Evolutionary conservation across 202 grass and related monocot genomes (phyloP), one percentile per base, ranked within the genome.

Genomic region (Bolboschoenoplectus hybrid): DNA sequence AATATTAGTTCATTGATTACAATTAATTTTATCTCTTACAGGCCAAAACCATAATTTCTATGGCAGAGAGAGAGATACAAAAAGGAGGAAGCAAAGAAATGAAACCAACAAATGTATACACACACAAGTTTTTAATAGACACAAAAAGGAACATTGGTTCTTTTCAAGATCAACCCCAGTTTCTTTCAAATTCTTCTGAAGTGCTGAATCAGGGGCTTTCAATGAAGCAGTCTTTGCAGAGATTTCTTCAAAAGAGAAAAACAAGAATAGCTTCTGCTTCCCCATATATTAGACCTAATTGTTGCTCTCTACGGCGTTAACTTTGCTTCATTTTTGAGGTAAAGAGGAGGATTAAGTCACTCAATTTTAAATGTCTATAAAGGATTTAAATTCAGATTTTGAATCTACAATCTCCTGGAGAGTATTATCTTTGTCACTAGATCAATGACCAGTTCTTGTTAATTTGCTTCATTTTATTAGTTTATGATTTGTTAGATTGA

Each of bases 181-280:
- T 79, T 17, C 35, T 16, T 79, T 58, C 75, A 41, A 60, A 79
- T 79, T 79, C 75, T 60, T 58, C 34, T 41, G 8, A 68, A 43
- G 7, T 72, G 34, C 26, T 84, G 11, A 78, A 85, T 53, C 70
- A 80, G 34, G 85, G 79, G 55, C 86, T 90, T 38, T 94, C 92
- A 3, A 97, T 94, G 94, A 97, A 89, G 82, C 61, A 92, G 7
- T 97, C 92, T 16, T 81, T 97, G 86, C 94, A 92, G 89, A 74
- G 40, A 76, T 97, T 97, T 74, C 86, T 97, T 39, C 92, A 92
- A 87, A 97, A 97, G 87, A 86, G 92, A 64, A 92, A 92, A 81
- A 76, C 56, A 1, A 91, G 92, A 89, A 81, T 85, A 52, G 74
- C 68, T 16, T 73, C 89, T n/a, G 47, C 61, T 41, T 79, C 75